Percentiles rank a stretch among this genome's conserved stretches.
phyloP scores from a whole-genome alignment of 345 rosid genomes.

The Salix exigua region DNA sequence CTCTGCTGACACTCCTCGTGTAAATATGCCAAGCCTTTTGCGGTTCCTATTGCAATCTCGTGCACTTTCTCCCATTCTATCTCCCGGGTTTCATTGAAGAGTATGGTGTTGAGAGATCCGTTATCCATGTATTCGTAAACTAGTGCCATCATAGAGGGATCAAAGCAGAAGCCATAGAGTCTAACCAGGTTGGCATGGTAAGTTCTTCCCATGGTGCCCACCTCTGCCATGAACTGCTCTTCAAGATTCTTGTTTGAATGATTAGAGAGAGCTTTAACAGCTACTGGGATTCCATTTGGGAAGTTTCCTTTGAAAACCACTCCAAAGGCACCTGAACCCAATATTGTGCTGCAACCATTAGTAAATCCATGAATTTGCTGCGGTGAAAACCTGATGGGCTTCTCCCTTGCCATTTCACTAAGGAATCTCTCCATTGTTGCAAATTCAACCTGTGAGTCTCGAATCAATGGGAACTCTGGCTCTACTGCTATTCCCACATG shows the following conservation, averaged over 20 bases:
- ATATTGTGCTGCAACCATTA: constrained; percentile 9
- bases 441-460: constrained; percentile 3
- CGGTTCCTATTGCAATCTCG: constrained; percentile 14
- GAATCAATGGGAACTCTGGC: not conserved
- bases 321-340: constrained; percentile 32
- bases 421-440: constrained; percentile 24
- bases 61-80: constrained; percentile 13
- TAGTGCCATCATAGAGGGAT: constrained; percentile 19
- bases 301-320: constrained; percentile 28
- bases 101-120: constrained; percentile 26
- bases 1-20: constrained; percentile 23
- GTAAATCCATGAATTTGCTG: constrained; percentile 16
- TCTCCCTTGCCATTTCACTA: constrained; percentile 15
- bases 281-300: constrained; percentile 8
- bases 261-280: constrained; percentile 25
- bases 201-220: constrained; percentile 38
- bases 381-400: constrained; percentile 28
- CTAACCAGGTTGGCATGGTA: constrained; percentile 35
- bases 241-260: constrained; percentile 18
- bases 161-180: constrained; percentile 36
- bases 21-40: constrained; percentile 20
- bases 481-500: not conserved
- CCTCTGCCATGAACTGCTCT: constrained; percentile 42
- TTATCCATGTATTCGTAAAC: constrained; percentile 42
- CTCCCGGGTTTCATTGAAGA: constrained; percentile 11